These are phyloP conservation scores for Epichloe brachyelytri DNA, from an alignment of 2,329 filamentous ascomycete genomes.

Conservation along the genomic window DNA sequence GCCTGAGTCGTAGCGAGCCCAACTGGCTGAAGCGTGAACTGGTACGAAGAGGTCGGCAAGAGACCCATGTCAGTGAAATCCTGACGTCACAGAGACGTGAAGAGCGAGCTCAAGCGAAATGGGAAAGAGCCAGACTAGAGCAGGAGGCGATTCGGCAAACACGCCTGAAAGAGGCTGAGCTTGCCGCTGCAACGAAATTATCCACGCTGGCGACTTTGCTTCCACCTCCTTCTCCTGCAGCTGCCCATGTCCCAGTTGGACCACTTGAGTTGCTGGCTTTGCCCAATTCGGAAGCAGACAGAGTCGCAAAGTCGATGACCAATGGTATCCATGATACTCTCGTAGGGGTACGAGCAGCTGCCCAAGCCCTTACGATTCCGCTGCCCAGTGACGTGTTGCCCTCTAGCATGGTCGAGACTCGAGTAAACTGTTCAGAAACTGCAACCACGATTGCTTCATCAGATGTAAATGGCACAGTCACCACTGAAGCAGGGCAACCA, in stretches of 20 bases:
- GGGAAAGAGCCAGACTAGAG: constrained; percentile 81
- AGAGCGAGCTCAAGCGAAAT: constrained; percentile 73
- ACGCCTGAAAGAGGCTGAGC: constrained; percentile 31
- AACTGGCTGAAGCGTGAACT: constrained; percentile 82
- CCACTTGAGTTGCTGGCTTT: constrained; percentile 29
- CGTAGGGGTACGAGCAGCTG: neutral
- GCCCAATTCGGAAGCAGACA: constrained; percentile 4
- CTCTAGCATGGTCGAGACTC: neutral
- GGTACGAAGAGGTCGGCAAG: constrained; percentile 51
- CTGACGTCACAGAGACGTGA: constrained; percentile 63
- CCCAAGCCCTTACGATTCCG: neutral
- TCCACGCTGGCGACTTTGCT: constrained; percentile 3
- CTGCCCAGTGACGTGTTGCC: neutral
- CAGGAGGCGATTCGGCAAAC: constrained; percentile 71
- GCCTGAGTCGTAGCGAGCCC: constrained; percentile 83
- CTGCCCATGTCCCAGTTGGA: constrained; percentile 26
- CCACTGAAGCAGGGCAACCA: neutral
- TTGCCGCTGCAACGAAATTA: constrained; percentile 12
- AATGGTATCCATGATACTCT: neutral
- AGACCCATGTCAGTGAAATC: constrained; percentile 66
- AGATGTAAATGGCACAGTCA: neutral
- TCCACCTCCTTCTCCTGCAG: neutral
- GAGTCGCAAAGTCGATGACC: neutral
- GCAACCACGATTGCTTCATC: neutral
- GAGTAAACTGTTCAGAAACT: neutral